Evolutionary conservation across 1,284 basidiomycete species (phyloP).

Genomic region (Laetiporus sulphureus): DNA sequence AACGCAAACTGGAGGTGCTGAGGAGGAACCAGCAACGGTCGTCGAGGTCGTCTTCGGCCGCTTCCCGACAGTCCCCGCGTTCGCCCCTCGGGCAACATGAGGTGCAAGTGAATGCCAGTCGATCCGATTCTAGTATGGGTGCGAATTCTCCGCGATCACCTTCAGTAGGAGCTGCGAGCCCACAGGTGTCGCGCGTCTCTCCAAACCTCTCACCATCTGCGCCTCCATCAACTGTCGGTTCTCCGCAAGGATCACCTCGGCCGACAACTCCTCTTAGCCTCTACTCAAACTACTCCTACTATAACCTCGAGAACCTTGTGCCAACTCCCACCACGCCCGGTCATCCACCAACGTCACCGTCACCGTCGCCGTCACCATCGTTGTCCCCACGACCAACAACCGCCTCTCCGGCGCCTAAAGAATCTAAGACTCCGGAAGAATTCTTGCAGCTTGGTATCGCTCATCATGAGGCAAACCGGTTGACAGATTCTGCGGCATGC

Average conservation of each 20-base stretch:
- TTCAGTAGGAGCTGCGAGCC: neutral
- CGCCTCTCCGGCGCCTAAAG: slow-evolving; percentile 7
- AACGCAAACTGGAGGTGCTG: slow-evolving; percentile 53
- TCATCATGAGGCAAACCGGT: slow-evolving; percentile 74
- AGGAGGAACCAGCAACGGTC: slow-evolving; percentile 40
- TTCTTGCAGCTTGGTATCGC: slow-evolving; percentile 74
- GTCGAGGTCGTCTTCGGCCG: slow-evolving; percentile 6
- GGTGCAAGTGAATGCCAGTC: neutral
- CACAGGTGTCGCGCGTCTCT: neutral
- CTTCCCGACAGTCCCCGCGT: slow-evolving; percentile 5
- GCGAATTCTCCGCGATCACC: neutral
- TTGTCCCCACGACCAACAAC: slow-evolving; percentile 8
- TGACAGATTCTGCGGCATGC: slow-evolving; percentile 66
- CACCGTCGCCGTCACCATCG: slow-evolving; percentile 3
- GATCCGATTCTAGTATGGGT: slow-evolving; percentile 5
- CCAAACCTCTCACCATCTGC: neutral
- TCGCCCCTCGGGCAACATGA: slow-evolving; percentile 6
- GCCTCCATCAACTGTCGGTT: neutral
- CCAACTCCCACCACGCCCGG: neutral
- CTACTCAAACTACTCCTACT: neutral
- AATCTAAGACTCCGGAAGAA: slow-evolving; percentile 42
- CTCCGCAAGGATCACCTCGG: too few relatives aligned
- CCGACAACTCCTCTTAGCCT: neutral
- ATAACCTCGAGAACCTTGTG: neutral
- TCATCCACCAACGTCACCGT: neutral